Evolutionary conservation across 2,329 filamentous ascomycete species (phyloP).

Genomic region (Chaetoscypha palmicola): DNA sequence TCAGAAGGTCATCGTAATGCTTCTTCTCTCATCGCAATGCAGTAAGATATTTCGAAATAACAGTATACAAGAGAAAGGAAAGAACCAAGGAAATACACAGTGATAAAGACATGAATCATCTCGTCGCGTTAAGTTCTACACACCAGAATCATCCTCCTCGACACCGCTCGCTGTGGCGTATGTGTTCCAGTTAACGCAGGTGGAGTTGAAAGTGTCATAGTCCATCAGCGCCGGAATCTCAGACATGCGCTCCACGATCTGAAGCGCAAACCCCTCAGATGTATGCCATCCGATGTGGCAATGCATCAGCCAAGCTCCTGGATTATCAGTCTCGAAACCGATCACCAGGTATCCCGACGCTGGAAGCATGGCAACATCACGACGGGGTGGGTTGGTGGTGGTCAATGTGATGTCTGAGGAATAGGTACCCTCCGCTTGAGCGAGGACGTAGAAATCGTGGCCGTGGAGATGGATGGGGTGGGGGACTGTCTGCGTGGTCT

Average conservation of each 20-base stretch:
- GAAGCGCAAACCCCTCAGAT: conserved; percentile 6
- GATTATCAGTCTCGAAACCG: conserved; percentile 5
- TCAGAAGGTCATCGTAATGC: no score
- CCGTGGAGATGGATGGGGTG: conserved; percentile 11
- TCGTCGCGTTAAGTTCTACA: conserved; percentile 6
- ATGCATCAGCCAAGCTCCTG: conserved; percentile 9
- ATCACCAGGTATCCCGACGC: conserved; percentile 7
- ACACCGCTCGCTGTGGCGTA: conserved; percentile 21
- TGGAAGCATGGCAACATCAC: conserved; percentile 7
- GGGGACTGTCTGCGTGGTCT: background rate
- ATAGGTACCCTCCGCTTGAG: conserved; percentile 1
- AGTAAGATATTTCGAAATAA: no score
- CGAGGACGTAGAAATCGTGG: conserved; percentile 9
- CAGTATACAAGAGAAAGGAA: no score
- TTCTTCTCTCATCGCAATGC: background rate
- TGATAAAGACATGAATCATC: background rate
- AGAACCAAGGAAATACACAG: background rate
- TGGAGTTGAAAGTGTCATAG: conserved; percentile 23
- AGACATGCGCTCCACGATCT: conserved; percentile 1
- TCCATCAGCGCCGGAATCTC: conserved; percentile 14
- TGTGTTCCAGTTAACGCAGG: conserved; percentile 21
- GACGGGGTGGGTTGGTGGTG: conserved; percentile 1
- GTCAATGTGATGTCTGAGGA: background rate
- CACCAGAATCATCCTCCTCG: conserved; percentile 20
- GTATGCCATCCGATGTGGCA: conserved; percentile 10